These are phyloP conservation scores for Scheffersomyces lignicola DNA, from an alignment of 1,139 yeast species.

Conservation along the genomic window DNA sequence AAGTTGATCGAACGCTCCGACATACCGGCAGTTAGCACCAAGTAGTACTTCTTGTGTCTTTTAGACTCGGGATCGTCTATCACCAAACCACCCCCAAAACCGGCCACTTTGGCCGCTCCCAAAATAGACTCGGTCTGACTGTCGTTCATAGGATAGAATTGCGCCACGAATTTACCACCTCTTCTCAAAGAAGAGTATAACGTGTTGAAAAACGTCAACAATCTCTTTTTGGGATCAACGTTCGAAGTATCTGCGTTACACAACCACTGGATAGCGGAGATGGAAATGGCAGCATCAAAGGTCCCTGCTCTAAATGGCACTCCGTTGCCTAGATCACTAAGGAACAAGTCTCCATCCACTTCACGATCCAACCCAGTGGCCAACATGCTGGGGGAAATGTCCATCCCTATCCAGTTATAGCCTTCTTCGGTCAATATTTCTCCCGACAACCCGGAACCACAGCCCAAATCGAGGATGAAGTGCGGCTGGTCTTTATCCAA, in stretches of 20 bases:
- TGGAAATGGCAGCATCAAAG: conserved; percentile 94
- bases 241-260: conserved; percentile 89
- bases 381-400: conserved; percentile 92
- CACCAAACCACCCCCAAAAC: conserved; percentile 94
- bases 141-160: conserved; percentile 92
- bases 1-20: conserved; percentile 70
- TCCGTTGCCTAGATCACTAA: conserved; percentile 92
- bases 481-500: conserved; percentile 63
- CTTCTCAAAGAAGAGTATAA: conserved; percentile 81
- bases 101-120: conserved; percentile 87
- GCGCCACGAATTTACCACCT: conserved; percentile 97
- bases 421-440: conserved; percentile 94
- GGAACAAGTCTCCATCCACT: conserved; percentile 87
- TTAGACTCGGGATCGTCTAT: conserved; percentile 93
- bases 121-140: conserved; percentile 76
- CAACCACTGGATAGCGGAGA: conserved; percentile 96
- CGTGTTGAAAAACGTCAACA: conserved; percentile 81
- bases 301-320: conserved; percentile 95
- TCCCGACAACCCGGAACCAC: conserved; percentile 96
- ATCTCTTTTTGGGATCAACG: conserved; percentile 84
- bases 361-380: conserved; percentile 92
- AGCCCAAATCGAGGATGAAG: conserved; percentile 85
- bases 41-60: conserved; percentile 84
- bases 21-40: conserved; percentile 87
- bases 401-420: conserved; percentile 95